Conservation (phyloP, 2,329 filamentous ascomycete genomes). For the Arthroderma uncinatum region DNA sequence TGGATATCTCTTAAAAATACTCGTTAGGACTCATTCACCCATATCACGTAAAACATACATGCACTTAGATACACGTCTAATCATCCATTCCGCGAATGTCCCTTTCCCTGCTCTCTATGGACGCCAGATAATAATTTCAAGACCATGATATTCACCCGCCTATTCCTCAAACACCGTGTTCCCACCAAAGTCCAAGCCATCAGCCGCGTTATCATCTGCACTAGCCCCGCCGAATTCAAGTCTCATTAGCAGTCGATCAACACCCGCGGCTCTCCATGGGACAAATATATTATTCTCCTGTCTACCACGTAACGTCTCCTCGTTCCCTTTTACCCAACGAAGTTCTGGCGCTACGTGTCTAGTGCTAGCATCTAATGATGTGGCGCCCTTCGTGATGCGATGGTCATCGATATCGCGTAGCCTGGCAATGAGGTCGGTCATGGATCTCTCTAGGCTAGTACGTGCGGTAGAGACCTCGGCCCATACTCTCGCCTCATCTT, state of each 20-base stretch:
- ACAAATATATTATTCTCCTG: constrained; percentile 44
- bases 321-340: constrained; percentile 23
- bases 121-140: neutral
- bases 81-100: neutral
- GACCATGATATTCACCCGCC: neutral
- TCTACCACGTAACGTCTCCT: constrained; percentile 21
- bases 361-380: constrained; percentile 26
- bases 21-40: neutral
- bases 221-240: constrained; percentile 49
- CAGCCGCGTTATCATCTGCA: constrained; percentile 5
- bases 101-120: neutral
- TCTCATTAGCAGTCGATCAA: constrained; percentile 84
- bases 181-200: constrained; percentile 2
- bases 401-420: constrained; percentile 51
- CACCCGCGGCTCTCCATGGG: constrained; percentile 61
- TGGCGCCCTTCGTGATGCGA: constrained; percentile 33
- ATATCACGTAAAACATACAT: neutral
- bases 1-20: neutral
- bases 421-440: constrained; percentile 50
- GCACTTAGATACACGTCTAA: too few relatives aligned
- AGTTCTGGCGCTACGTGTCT: constrained; percentile 13
- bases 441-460: constrained; percentile 52
- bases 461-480: constrained; percentile 54
- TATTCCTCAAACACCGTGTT: constrained; percentile 3
- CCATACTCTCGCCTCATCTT: constrained; percentile 60